Base-by-base conservation (phyloP, 2,329 filamentous ascomycete species). In the Berkeleyomyces basicola region DNA sequence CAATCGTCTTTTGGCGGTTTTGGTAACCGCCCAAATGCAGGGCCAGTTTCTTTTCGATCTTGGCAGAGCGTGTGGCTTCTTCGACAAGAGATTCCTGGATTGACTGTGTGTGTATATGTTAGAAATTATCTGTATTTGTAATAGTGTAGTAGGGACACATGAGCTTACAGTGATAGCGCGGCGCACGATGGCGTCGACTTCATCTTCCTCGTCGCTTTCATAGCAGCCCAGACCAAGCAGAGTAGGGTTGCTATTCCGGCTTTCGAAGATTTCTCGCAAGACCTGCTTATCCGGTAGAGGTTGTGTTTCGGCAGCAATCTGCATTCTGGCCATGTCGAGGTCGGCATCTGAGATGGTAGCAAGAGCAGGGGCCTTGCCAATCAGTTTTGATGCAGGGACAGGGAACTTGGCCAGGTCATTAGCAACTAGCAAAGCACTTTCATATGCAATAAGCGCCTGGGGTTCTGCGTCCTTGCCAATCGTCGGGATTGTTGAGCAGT, bases 21-120 rank as follows among this genome's bases (percentile, higher is more conserved):
- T 91, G 85, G 74, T 99, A 99, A 11, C 93, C 93, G 33, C 91
- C 91, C 2, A 95, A 83, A 69, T 93, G 86, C 61, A 95, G 78
- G 0, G 80, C 79, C n/a, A 99, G 81, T 74, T 93, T 96, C 81
- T 96, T 96, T 74, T 97, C 91, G 1, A 95, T 77, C 73, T 92
- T 95, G 70, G 90, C 89, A 61, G 88, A 88, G 63, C 85, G 81
- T 68, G 92, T 85, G 2, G 91, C 93, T 0, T 84, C 83, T 2
- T 80, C 76, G 68, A 88, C 80, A 66, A 96, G 87, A 6, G 81
- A 78, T 57, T 88, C 82, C 73, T 93, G 87, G 1, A 90, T 81
- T 55, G 79, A 79, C 84, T 87, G 62, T 59, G 31, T 64, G 49
- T 61, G 36, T 23, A 23, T 23, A 64, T 16, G 10, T 59, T 47